Evolutionary conservation across 768 basidiomycete species (phyloP).

Genomic region (Lentinula raphanica): DNA sequence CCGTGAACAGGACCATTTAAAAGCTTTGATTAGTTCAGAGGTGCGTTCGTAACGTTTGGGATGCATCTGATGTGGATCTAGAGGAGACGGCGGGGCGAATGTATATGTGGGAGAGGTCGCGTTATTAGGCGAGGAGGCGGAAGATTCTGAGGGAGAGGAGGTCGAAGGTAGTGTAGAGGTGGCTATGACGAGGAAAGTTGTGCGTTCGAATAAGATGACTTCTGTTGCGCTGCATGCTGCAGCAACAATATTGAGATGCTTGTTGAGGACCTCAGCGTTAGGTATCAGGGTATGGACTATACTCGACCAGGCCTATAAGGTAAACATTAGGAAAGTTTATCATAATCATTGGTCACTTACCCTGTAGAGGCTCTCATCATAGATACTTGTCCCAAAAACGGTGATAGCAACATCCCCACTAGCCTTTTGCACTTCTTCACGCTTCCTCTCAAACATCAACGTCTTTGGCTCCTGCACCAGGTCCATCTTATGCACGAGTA

Average conservation of each 20-base stretch:
- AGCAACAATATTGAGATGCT: conserved; percentile 83
- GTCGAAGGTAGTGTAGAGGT: conserved; percentile 45
- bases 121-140: conserved; percentile 23
- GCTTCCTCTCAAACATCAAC: conserved; percentile 64
- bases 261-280: conserved; percentile 83
- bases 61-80: conserved; percentile 43
- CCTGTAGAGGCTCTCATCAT: conserved; percentile 95
- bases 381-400: conserved; percentile 92
- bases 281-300: conserved; percentile 97
- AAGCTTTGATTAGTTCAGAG: conserved; percentile 91
- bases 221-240: conserved; percentile 87
- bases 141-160: conserved; percentile 20
- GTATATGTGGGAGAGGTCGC: conserved; percentile 15
- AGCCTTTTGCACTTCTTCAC: conserved; percentile 63
- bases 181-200: conserved; percentile 96
- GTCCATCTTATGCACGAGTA: conserved; percentile 98
- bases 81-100: not conserved
- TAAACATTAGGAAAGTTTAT: not conserved
- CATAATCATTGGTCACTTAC: conserved; percentile 29
- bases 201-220: conserved; percentile 93
- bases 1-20: conserved; percentile 87
- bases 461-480: conserved; percentile 64
- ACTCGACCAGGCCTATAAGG: conserved; percentile 86
- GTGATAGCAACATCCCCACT: conserved; percentile 57
- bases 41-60: conserved; percentile 80